Evolutionary conservation across 352 stramenopile genomes (phyloP).

Genomic region (Pythium plurisporium): DNA sequence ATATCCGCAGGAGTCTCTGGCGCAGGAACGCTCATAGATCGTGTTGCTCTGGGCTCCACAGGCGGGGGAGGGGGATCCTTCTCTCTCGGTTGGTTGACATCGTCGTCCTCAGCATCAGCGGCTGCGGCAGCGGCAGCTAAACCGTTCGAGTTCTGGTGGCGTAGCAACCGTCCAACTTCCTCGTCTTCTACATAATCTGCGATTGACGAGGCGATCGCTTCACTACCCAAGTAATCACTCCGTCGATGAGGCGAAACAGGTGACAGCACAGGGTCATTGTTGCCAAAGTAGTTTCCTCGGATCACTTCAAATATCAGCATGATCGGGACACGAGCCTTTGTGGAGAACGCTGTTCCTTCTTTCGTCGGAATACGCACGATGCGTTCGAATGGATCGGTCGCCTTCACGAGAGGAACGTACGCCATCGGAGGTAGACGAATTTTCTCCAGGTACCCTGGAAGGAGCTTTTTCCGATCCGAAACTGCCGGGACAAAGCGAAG

Average conservation of each 20-base stretch:
- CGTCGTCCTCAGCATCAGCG: constrained; percentile 30
- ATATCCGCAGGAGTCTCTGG: constrained; percentile 73
- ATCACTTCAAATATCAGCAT: constrained; percentile 89
- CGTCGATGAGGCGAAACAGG: constrained; percentile 50
- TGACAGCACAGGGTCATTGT: constrained; percentile 39
- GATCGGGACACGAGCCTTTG: constrained; percentile 81
- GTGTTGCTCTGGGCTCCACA: not conserved
- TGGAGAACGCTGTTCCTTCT: constrained; percentile 86
- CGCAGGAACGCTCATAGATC: constrained; percentile 20
- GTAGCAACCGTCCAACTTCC: constrained; percentile 70
- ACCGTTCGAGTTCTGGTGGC: constrained; percentile 56
- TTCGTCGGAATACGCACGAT: constrained; percentile 83
- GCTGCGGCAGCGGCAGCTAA: constrained; percentile 20
- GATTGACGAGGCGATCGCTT: constrained; percentile 34
- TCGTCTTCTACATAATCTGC: constrained; percentile 79
- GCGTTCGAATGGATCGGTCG: constrained; percentile 84
- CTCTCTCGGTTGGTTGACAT: constrained; percentile 6
- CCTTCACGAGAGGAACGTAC: constrained; percentile 84
- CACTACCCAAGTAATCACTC: constrained; percentile 30
- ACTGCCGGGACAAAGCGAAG: constrained; percentile 81
- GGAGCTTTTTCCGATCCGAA: constrained; percentile 69
- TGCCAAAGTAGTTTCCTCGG: constrained; percentile 62
- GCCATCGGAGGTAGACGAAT: constrained; percentile 83
- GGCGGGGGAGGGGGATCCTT: no score
- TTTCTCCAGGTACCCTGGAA: constrained; percentile 79